Base-by-base conservation (phyloP, 2,329 filamentous ascomycete species). In the Ophiosphaerella narmari region DNA sequence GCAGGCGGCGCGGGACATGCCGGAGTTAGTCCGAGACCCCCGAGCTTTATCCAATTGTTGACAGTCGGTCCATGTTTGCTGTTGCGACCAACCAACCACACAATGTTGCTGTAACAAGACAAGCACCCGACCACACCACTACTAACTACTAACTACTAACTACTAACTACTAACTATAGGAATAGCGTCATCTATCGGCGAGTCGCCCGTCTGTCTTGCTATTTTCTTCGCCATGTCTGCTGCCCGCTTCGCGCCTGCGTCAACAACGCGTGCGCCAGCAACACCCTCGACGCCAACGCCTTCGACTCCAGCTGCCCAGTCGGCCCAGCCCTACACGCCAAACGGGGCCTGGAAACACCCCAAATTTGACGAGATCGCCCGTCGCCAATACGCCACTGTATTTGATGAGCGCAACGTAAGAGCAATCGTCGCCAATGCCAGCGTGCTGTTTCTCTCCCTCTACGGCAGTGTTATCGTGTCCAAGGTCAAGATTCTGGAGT, bases 301-400 rank as follows among this genome's bases (percentile, higher is more conserved):
- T 1, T 37, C 61, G 2, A 67, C 65, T 5, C 66, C 68, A 2
- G 49, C 63, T 12, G 57, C 61, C 1, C 70, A 70, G 43, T 58
- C 50, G 21, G 46, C 51, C n/a, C 54, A 64, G 38, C 52, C 64
- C 9, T 48, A 59, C 44, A 72, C 73, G 8, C 71, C 77, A 4
- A 70, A 90, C 6, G 92, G 93, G 47, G 90, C 87, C 68, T 99
- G 94, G 93, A 85, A 86, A 67, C 94, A 99, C 72, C 94, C 94
- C 31, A 86, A 88, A 56, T 82, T 97, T 58, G 83, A 91, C 65
- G 93, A 97, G 75, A 95, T 99, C 69, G 86, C 89, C 13, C 83
- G 83, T 55, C 86, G 94, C 43, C 89, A 91, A 68, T 87, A 90
- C 71, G 87, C 86, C 16, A 85, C 86, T 12, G 89, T 82, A 40